Conservation (phyloP, 2,329 filamentous ascomycete species). For the Fusarium buxicola region DNA sequence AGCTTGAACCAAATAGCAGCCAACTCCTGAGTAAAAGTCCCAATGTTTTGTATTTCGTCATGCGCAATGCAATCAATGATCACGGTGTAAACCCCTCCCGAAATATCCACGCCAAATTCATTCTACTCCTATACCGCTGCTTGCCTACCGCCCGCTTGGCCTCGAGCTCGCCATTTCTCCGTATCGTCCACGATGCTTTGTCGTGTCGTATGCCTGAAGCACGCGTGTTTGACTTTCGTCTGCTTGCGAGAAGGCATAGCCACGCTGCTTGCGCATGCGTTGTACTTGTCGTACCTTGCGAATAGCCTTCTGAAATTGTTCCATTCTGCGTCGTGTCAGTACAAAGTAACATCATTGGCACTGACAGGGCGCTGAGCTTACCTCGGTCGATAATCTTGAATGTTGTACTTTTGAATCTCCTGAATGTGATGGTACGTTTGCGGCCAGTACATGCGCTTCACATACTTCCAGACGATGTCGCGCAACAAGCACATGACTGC, state of each 20-base stretch:
- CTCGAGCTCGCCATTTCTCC: conserved; percentile 84
- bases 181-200: conserved; percentile 88
- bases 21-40: conserved; percentile 41
- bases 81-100: conserved; percentile 22
- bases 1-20: conserved; percentile 39
- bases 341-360: neutral
- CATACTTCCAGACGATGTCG: conserved; percentile 97
- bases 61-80: conserved; percentile 39
- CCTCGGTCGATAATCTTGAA: conserved; percentile 97
- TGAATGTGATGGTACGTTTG: conserved; percentile 98
- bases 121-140: conserved; percentile 8
- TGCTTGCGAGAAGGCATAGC: conserved; percentile 97
- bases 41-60: conserved; percentile 43
- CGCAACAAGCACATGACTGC: conserved; percentile 84
- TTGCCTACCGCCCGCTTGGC: conserved; percentile 43
- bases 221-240: conserved; percentile 96
- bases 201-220: conserved; percentile 97
- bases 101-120: conserved; percentile 33
- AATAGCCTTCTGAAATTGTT: conserved; percentile 99
- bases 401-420: conserved; percentile 99
- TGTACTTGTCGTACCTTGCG: conserved; percentile 98
- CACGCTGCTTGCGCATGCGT: conserved; percentile 98
- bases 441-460: conserved; percentile 95
- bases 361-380: conserved; percentile 56
- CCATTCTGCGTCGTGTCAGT: conserved; percentile 75